Base-by-base conservation (phyloP, 1,139 yeast species). In the Geotrichum carabidarum region DNA sequence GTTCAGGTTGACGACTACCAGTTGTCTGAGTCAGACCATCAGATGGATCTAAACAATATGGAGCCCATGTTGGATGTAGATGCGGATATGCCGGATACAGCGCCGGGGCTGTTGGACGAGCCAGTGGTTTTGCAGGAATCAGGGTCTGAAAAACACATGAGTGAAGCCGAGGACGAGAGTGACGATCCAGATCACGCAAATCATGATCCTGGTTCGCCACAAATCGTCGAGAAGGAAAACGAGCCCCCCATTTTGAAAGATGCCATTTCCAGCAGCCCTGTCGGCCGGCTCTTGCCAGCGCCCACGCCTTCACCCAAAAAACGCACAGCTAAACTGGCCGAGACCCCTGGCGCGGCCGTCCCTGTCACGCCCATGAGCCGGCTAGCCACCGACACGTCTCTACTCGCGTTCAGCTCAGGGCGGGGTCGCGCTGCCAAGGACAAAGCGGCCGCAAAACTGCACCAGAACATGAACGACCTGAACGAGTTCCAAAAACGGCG, bases 391-490 rank as follows among this genome's bases (percentile, higher is more conserved):
- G 41, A 45, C 22, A 11, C 49, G n/a, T 17, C 38, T 6, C 34
- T 45, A 9, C 17, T 45, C 6, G n/a, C 49, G 12, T 42, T 42
- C 34, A 27, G 17, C 8, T 17, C 44, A 2, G 44, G 44, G 9
- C 44, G 44, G 34, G 44, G 49, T n/a, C 72, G 81, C 12, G 74
- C 81, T 18, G 94, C 94, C 0, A 83, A 84, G 42, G 77, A 78
- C 48, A 79, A 79, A 61, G 94, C 94, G 0, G 82, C 83, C 0
- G 73, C 73, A 55, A 83, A 82, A 65, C 71, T 86, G n/a, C 91
- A 84, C 61, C 77, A 77, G 22, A 80, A 83, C 62, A 84, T 86
- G 79, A 78, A 79, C 52, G 84, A 84, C 53, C 73, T 86, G 58
- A 84, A 83, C 62, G 76, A 74, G 52, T 86, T 78, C 64, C 83